Evolutionary conservation across 768 basidiomycete species (phyloP).

Genomic region (Postia placenta): DNA sequence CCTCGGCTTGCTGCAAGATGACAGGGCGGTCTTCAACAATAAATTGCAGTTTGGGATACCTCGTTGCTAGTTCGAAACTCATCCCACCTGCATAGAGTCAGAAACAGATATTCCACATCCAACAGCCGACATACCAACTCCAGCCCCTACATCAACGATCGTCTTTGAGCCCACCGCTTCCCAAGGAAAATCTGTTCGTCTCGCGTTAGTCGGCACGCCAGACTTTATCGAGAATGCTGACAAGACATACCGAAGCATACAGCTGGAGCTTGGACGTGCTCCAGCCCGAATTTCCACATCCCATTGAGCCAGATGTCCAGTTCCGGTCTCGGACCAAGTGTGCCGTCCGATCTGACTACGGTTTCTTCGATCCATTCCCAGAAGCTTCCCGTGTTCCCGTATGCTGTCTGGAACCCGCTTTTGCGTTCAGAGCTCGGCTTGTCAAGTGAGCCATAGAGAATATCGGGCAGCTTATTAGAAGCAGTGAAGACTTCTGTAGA

Average conservation of each 20-base stretch:
- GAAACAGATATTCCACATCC: background rate
- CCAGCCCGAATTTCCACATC: slow-evolving; percentile 2
- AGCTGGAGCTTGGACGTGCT: slow-evolving; percentile 3
- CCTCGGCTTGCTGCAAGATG: slow-evolving; percentile 8
- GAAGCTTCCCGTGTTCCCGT: background rate
- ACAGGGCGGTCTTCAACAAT: slow-evolving; percentile 16
- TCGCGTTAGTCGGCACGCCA: background rate
- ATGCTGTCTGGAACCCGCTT: slow-evolving; percentile 2
- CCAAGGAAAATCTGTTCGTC: slow-evolving; percentile 12
- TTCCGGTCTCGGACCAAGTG: slow-evolving; percentile 1
- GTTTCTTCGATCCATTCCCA: slow-evolving; percentile 9
- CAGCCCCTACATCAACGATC: slow-evolving; percentile 12
- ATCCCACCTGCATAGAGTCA: slow-evolving; percentile 5
- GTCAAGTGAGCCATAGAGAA: slow-evolving; percentile 1
- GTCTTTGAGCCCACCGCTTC: slow-evolving; percentile 2
- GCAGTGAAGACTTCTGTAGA: slow-evolving; percentile 2
- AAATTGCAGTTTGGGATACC: slow-evolving; percentile 11
- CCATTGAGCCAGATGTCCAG: slow-evolving; percentile 3
- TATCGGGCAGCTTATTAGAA: slow-evolving; percentile 7
- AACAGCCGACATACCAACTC: slow-evolving; percentile 4
- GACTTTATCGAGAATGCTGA: background rate
- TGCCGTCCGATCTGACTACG: slow-evolving; percentile 4
- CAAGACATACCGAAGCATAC: slow-evolving; percentile 5
- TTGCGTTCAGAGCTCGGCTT: slow-evolving; percentile 1
- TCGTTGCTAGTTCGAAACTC: slow-evolving; percentile 11